Evolutionary conservation across 2,329 filamentous ascomycete species (phyloP).

Genomic region (Colletotrichum navitas): DNA sequence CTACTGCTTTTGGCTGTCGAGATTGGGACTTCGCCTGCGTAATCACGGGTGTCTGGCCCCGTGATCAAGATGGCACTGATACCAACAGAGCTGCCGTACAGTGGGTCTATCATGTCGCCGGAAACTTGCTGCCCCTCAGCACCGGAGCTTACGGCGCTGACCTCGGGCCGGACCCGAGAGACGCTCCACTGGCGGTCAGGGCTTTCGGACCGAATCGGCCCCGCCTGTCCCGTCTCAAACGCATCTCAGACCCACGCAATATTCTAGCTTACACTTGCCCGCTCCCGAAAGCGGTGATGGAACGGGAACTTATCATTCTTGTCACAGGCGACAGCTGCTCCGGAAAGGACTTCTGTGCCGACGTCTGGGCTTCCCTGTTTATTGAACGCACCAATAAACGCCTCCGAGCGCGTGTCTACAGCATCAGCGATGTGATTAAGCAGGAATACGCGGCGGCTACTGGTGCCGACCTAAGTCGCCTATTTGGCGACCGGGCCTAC

Average conservation of each 20-base stretch:
- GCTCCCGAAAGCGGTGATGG: conserved; percentile 54
- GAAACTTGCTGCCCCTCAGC: conserved; percentile 62
- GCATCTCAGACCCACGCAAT: conserved; percentile 59
- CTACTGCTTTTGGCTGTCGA: conserved; percentile 72
- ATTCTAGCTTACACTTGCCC: conserved; percentile 69
- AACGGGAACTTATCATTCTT: conserved; percentile 65
- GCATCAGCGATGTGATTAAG: conserved; percentile 71
- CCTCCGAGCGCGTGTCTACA: conserved; percentile 57
- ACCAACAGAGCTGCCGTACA: conserved; percentile 52
- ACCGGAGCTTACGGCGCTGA: conserved; percentile 70
- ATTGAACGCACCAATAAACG: conserved; percentile 41
- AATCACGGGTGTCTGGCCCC: conserved; percentile 71
- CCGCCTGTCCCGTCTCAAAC: conserved; percentile 66
- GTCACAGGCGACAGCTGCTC: conserved; percentile 66
- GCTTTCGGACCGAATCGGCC: conserved; percentile 69
- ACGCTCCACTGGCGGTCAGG: conserved; percentile 60
- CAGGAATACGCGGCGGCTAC: conserved; percentile 64
- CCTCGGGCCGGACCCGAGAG: conserved; percentile 72
- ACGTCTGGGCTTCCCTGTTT: conserved; percentile 62
- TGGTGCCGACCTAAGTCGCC: conserved; percentile 60
- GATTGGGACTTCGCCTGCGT: conserved; percentile 75
- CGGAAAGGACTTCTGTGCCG: conserved; percentile 73
- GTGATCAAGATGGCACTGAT: conserved; percentile 62
- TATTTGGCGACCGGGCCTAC: conserved; percentile 68
- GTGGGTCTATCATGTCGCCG: conserved; percentile 70